Conservation (phyloP, 1,284 basidiomycete genomes). For the Fomitiporia mediterranea region DNA sequence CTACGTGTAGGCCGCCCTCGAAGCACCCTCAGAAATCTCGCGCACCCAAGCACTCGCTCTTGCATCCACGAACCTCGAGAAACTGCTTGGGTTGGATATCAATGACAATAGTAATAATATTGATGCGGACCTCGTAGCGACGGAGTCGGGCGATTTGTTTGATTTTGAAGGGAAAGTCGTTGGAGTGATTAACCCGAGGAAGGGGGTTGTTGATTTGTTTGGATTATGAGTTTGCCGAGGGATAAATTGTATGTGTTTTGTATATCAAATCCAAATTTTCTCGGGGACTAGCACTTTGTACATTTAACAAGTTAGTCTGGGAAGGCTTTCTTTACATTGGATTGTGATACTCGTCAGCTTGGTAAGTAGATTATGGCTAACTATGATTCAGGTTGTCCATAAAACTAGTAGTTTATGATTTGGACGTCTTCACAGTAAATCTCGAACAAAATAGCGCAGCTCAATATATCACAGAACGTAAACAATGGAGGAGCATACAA, state of each 20-base stretch:
- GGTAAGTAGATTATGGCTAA: too few species aligned
- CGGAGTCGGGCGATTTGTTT: slow-evolving; percentile 54
- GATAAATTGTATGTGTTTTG: too few species aligned
- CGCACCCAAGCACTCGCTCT: slow-evolving; percentile 53
- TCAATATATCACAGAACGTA: neutral
- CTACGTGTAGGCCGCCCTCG: slow-evolving; percentile 32
- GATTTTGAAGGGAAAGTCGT: slow-evolving; percentile 57
- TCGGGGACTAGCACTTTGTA: too few species aligned
- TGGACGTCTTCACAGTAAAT: too few species aligned
- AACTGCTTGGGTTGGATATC: slow-evolving; percentile 52
- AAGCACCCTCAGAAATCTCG: slow-evolving; percentile 43
- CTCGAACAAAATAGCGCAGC: too few species aligned
- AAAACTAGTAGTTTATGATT: too few species aligned
- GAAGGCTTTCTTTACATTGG: too few species aligned
- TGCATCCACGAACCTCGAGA: slow-evolving; percentile 59
- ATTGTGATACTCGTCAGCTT: too few species aligned
- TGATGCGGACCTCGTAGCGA: slow-evolving; percentile 59
- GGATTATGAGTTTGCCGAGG: slow-evolving; percentile 7
- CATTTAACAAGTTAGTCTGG: too few species aligned
- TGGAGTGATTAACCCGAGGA: slow-evolving; percentile 49
- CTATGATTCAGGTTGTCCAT: too few species aligned
- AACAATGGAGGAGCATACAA: neutral
- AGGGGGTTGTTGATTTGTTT: slow-evolving; percentile 44
- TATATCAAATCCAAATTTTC: too few species aligned
- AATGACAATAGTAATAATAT: slow-evolving; percentile 29